Percentiles rank a stretch among this genome's conserved stretches.
Evolutionary conservation across 1,139 yeast species (phyloP).

Genomic region (Candida tunisiensis): DNA sequence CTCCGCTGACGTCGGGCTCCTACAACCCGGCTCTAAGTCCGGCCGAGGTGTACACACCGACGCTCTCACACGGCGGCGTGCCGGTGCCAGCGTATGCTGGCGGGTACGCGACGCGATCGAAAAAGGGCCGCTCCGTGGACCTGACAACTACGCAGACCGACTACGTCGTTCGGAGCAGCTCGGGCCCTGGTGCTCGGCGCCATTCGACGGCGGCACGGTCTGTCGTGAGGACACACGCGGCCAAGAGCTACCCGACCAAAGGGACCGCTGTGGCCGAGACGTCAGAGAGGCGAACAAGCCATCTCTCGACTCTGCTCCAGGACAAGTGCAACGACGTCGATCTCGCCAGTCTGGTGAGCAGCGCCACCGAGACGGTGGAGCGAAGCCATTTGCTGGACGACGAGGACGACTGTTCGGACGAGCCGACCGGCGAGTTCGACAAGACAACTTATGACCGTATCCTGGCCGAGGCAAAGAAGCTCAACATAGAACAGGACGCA

Average conservation of each 20-base stretch:
- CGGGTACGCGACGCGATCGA: background rate
- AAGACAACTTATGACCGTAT: conserved; percentile 10
- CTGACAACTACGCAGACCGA: too few relatives aligned
- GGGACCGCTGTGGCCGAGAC: background rate
- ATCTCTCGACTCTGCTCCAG: conserved; percentile 1
- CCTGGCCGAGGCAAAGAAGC: conserved; percentile 12
- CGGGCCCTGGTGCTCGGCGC: too few relatives aligned
- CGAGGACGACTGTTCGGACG: conserved; percentile 13
- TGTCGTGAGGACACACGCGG: background rate
- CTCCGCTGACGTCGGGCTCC: background rate
- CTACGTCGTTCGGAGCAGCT: too few relatives aligned
- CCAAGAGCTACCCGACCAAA: background rate
- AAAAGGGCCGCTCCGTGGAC: too few relatives aligned
- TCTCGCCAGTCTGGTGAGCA: conserved; percentile 12
- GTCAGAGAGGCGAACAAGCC: conserved; percentile 4
- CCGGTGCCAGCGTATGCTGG: background rate
- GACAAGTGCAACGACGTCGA: conserved; percentile 4
- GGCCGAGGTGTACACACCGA: background rate
- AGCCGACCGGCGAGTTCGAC: conserved; percentile 7
- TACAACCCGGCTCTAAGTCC: background rate
- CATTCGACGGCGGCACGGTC: too few relatives aligned
- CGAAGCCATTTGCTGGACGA: conserved; percentile 17
- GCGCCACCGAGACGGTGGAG: conserved; percentile 13
- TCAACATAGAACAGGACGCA: conserved; percentile 13
- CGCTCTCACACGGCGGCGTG: background rate